Base-by-base conservation (phyloP, 257 asterid genomes). In the Lithospermum erythrorhizon region DNA sequence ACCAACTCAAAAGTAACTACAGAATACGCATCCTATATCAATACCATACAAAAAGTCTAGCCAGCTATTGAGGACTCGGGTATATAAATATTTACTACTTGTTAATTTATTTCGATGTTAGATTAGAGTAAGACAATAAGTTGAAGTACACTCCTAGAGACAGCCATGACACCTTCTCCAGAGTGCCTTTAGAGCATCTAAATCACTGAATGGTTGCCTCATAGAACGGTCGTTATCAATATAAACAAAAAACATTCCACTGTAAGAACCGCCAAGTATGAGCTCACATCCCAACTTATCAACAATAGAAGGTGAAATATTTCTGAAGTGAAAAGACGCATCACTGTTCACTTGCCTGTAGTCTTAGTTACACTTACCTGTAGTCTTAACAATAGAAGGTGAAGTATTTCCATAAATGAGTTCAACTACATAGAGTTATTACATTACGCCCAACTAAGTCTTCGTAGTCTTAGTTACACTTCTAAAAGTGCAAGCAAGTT, bases 151-250 rank as follows among this genome's bases (percentile, higher is more conserved):
- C 73, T 76, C 97, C 95, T 77, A 81, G 76, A 70, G 80, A 79
- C 91, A 79, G 80, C 97, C 87, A 82, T 79, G 95, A 83, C 87
- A 90, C 97, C 97, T 87, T 90, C 97, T 85, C 85, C 89, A n/a
- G n/a, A n/a, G n/a, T n/a, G n/a, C n/a, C n/a, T n/a, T n/a, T n/a
- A n/a, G n/a, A n/a, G n/a, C n/a, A 79, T 84, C 91, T 81, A 88
- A 83, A 87, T 82, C 91, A 88, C 83, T 77, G 95, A 75, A 88
- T 69, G 84, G 82, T 79, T 87, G 86, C 96, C 85, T 81, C 95
- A 85, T 76, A 79, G 89, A 95, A 79, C 72, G 70, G 90, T 65
- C 74, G 85, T 72, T 67, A 71, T 81, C 98, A 84, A 89, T 84
- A 84, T 95, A 86, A 85, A 82, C 84, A 79, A 90, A 86, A 82